phyloP scores from a whole-genome alignment of 495 filamentous ascomycete species.

The Neurospora tetrasperma region DNA sequence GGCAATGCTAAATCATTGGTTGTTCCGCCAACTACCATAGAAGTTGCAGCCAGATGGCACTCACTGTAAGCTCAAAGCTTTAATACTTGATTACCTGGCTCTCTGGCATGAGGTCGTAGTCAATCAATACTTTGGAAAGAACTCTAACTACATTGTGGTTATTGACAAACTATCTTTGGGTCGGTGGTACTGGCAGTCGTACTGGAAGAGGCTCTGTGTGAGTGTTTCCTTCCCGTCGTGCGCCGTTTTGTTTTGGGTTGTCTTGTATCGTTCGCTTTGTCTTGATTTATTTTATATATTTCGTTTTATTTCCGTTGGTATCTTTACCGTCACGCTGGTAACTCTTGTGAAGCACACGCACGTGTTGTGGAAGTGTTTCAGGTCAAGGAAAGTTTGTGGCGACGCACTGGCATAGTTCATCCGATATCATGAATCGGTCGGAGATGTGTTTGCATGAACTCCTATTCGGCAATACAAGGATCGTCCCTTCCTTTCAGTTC shows the following conservation, averaged over 20 bases:
- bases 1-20: too few species aligned
- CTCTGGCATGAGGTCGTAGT: not conserved
- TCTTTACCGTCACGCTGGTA: not conserved
- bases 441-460: not conserved
- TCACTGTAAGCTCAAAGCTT: not conserved
- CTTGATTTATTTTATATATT: not conserved
- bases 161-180: too few species aligned
- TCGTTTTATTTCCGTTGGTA: not conserved
- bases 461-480: not conserved
- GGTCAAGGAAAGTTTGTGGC: not conserved
- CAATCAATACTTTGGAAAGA: not conserved
- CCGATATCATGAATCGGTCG: not conserved
- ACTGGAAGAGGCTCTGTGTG: not conserved
- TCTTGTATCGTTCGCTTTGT: not conserved
- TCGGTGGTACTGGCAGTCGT: not conserved
- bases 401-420: not conserved
- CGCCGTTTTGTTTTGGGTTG: not conserved
- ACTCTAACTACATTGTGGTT: not conserved
- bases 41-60: not conserved
- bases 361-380: not conserved
- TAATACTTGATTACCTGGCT: not conserved
- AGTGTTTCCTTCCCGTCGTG: not conserved
- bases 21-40: not conserved
- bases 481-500: not conserved
- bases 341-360: not conserved